Percentiles rank a stretch among this genome's conserved stretches.
These are phyloP conservation scores for Neoboletus brunneissimus DNA, from an alignment of 768 basidiomycete species.

Conservation along the genomic window DNA sequence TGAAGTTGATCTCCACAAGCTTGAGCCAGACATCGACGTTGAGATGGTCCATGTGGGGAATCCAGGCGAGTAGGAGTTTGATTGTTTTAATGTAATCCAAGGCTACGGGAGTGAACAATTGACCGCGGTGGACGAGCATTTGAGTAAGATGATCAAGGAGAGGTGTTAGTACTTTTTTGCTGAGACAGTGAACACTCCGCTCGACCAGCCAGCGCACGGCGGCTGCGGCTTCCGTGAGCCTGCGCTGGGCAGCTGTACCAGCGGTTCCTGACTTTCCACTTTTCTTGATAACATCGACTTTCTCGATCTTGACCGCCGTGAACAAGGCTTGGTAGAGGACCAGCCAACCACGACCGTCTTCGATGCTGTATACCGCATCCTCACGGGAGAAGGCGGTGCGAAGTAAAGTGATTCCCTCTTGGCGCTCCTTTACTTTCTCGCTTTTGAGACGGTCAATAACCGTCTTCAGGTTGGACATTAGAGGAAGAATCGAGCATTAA, in stretches of 20 bases:
- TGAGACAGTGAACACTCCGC: slow-evolving; percentile 53
- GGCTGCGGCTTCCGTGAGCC: slow-evolving; percentile 65
- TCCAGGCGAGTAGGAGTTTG: slow-evolving; percentile 57
- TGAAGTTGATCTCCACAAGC: slow-evolving; percentile 71
- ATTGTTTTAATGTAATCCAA: slow-evolving; percentile 82
- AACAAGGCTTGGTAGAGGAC: slow-evolving; percentile 74
- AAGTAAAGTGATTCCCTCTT: slow-evolving; percentile 56
- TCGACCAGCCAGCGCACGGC: slow-evolving; percentile 74
- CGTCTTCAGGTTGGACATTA: slow-evolving; percentile 44
- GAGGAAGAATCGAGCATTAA: slow-evolving; percentile 3
- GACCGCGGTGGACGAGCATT: slow-evolving; percentile 50
- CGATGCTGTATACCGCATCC: slow-evolving; percentile 39
- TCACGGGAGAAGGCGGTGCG: slow-evolving; percentile 50
- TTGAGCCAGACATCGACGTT: slow-evolving; percentile 62
- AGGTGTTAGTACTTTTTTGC: slow-evolving; percentile 50
- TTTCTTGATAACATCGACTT: slow-evolving; percentile 41
- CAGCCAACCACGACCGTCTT: slow-evolving; percentile 53
- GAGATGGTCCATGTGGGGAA: slow-evolving; percentile 78
- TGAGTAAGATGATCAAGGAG: slow-evolving; percentile 65
- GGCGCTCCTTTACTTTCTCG: slow-evolving; percentile 67
- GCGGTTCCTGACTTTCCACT: slow-evolving; percentile 40
- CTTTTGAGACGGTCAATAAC: slow-evolving; percentile 53
- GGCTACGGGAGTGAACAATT: slow-evolving; percentile 61
- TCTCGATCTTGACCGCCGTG: slow-evolving; percentile 61
- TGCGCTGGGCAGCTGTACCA: slow-evolving; percentile 49